Conservation (phyloP, 202 grass and related monocot genomes). For the Panicum virgatum region DNA sequence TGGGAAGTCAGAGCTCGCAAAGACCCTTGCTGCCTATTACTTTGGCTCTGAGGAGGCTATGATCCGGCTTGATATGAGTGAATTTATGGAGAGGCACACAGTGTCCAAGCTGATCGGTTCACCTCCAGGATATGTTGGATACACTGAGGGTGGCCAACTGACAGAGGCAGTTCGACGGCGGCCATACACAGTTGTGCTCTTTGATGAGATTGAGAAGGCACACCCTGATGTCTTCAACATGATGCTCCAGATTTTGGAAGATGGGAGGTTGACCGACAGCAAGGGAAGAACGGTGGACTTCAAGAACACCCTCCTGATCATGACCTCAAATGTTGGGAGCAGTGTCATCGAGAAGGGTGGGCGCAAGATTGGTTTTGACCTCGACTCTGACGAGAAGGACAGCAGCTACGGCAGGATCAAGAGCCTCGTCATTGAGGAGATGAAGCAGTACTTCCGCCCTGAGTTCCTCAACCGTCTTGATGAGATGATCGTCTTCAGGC, state of each 20-base stretch:
- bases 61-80: slow-evolving; percentile 90
- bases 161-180: slow-evolving; percentile 82
- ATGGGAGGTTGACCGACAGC: slow-evolving; percentile 81
- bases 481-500: slow-evolving; percentile 94
- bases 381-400: slow-evolving; percentile 68
- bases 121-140: slow-evolving; percentile 88
- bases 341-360: slow-evolving; percentile 92
- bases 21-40: slow-evolving; percentile 78
- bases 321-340: slow-evolving; percentile 86
- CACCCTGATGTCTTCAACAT: slow-evolving; percentile 95
- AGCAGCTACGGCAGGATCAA: slow-evolving; percentile 90
- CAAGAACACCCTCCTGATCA: slow-evolving; percentile 89
- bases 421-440: slow-evolving; percentile 74
- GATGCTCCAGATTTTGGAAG: slow-evolving; percentile 94
- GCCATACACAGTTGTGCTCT: slow-evolving; percentile 82
- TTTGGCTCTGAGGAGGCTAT: slow-evolving; percentile 86
- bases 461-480: slow-evolving; percentile 82
- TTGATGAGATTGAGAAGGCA: slow-evolving; percentile 89
- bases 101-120: slow-evolving; percentile 91
- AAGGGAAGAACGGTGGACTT: slow-evolving; percentile 89
- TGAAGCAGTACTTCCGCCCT: slow-evolving; percentile 92
- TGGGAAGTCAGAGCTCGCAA: slow-evolving; percentile 90
- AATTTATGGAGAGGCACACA: slow-evolving; percentile 90
- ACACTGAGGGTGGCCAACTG: slow-evolving; percentile 86
- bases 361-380: slow-evolving; percentile 76